Evolutionary conservation across 2,329 filamentous ascomycete genomes (phyloP), one percentile per base, ranked within the genome.

Genomic region (Penicillium brasilianum): DNA sequence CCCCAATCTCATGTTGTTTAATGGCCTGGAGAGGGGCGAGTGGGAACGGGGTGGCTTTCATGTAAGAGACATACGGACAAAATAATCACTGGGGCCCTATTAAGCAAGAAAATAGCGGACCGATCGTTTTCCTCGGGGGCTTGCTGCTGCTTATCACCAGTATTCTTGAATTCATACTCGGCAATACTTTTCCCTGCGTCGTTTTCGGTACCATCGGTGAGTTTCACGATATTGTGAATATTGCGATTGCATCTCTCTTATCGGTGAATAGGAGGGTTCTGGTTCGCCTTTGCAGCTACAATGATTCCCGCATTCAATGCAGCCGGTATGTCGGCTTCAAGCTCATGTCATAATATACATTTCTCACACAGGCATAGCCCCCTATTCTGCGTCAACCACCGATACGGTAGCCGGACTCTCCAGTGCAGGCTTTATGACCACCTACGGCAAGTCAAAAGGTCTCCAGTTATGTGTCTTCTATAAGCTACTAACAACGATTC

Each of bases 131-230:
- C 72, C 80, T 85, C 59, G 85, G 84, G 2, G 85, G 85, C 2
- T 68, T 86, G 8, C 77, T 86, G 57, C 79, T 86, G 75, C 69
- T 83, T 16, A 66, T 86, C 25, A 81, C 81, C 0, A 83, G 83
- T 20, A 66, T 87, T 1, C 77, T 87, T 39, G 85, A 87, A 69
- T 87, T 83, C 70, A 72, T 87, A 57, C 75, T 87, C 1, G 85
- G 85, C 39, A 86, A 87, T 69, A 87, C 84, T 4, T 88, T 87
- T 65, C 80, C 85, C 0, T 84, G 82, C 51, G 81, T 86, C 39
- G 85, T 88, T 30, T 88, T 88, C 71, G 77, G 75, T 57, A 76
- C 80, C 16, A 84, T 82, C 63, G 83, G 84, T 63, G 77, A 72
- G 66, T 60, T 25, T 14, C 10, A 11, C 20, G 16, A 16, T 18